A percentile compares a stretch with the other conserved stretches of the same genome.
Evolutionary conservation across 192 early-diverging fungal species (phyloP).

Genomic region (Backusella macrospora): DNA sequence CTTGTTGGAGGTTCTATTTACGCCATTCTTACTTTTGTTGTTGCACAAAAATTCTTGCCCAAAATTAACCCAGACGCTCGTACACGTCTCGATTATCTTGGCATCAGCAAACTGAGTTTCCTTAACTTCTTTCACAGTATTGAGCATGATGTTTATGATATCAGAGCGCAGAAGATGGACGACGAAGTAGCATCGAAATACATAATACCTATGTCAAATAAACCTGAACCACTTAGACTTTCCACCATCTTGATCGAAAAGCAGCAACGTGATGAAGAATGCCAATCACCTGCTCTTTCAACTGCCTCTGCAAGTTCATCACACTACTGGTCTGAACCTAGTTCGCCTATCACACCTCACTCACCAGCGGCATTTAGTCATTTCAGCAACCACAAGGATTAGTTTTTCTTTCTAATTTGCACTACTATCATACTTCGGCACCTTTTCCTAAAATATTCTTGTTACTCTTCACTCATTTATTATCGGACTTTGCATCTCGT

Average conservation of each 20-base stretch:
- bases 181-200: background rate
- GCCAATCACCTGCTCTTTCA: background rate
- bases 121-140: slow-evolving; percentile 19
- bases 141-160: slow-evolving; percentile 13
- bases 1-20: slow-evolving; percentile 66
- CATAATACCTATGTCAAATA: background rate
- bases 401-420: slow-evolving; percentile 1
- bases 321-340: slow-evolving; percentile 14
- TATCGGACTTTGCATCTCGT: background rate
- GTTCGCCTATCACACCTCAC: slow-evolving; percentile 14
- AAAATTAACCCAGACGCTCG: slow-evolving; percentile 30
- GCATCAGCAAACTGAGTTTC: slow-evolving; percentile 22
- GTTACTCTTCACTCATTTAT: slow-evolving; percentile 1
- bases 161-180: slow-evolving; percentile 1
- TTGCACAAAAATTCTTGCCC: slow-evolving; percentile 51
- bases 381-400: slow-evolving; percentile 10
- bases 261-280: background rate
- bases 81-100: slow-evolving; percentile 40
- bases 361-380: background rate
- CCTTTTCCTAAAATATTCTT: slow-evolving; percentile 4
- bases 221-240: slow-evolving; percentile 13
- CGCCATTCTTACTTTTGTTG: slow-evolving; percentile 57
- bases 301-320: background rate
- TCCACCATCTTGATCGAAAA: background rate
- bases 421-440: slow-evolving; percentile 9